Conservation (phyloP, 2,329 filamentous ascomycete genomes). For the Trichoderma koningii region DNA sequence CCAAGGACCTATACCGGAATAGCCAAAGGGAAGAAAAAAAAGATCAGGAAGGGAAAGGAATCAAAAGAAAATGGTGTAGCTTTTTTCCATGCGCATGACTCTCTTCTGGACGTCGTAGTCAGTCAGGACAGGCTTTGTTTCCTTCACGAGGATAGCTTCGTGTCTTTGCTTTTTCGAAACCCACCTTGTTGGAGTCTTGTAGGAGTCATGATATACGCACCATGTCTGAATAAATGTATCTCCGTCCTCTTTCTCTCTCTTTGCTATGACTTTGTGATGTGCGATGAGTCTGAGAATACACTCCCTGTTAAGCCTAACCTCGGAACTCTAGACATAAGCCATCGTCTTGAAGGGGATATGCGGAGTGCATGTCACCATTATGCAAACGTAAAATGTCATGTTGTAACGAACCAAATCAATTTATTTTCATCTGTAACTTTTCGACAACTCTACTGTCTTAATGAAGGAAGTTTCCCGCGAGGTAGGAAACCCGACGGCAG, state of each 20-base stretch:
- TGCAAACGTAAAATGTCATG: neutral
- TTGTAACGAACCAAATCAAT: slow-evolving; percentile 27
- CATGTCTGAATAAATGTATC: neutral
- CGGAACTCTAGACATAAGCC: too few relatives aligned
- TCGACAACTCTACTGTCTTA: slow-evolving; percentile 1
- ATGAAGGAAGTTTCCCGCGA: slow-evolving; percentile 40
- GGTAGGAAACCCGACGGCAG: slow-evolving; percentile 54
- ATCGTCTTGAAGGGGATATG: too few relatives aligned
- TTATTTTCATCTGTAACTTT: slow-evolving; percentile 22
- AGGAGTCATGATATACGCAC: neutral
- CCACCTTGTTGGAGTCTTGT: neutral
- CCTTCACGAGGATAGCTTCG: slow-evolving; percentile 9
- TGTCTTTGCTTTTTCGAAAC: neutral
- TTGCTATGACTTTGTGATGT: neutral
- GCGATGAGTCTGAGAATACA: too few relatives aligned
- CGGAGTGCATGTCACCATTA: too few relatives aligned
- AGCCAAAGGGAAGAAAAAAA: too few relatives aligned
- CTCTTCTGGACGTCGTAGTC: slow-evolving; percentile 18
- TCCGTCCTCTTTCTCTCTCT: neutral
- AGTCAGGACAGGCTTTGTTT: slow-evolving; percentile 13
- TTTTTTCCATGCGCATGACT: slow-evolving; percentile 1
- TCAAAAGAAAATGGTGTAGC: neutral
- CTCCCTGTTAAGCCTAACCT: too few relatives aligned
- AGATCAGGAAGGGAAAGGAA: too few relatives aligned
- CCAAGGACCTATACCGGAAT: too few relatives aligned